Evolutionary conservation across 352 stramenopile genomes (phyloP).

Genomic region (Phytopythium oedochilum): DNA sequence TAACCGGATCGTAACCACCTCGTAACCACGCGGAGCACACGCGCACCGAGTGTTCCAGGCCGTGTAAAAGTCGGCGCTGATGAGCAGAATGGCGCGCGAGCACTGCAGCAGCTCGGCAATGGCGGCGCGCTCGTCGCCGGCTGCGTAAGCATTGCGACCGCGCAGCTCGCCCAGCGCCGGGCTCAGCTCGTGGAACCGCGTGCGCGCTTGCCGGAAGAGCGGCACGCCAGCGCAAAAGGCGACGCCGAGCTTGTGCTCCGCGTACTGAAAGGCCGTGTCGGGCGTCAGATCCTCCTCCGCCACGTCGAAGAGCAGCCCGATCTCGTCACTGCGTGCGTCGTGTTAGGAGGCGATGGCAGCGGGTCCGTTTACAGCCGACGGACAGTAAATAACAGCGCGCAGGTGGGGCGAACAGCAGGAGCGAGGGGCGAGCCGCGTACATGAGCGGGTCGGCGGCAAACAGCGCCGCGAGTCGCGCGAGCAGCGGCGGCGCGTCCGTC

Average conservation of each 20-base stretch:
- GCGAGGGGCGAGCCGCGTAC: slow-evolving; percentile 15
- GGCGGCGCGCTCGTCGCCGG: slow-evolving; percentile 1
- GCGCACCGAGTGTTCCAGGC: slow-evolving; percentile 75
- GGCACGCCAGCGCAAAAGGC: slow-evolving; percentile 40
- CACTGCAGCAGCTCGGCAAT: slow-evolving; percentile 35
- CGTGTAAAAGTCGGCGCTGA: slow-evolving; percentile 83
- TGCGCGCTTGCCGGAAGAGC: slow-evolving; percentile 52
- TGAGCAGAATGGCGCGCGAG: slow-evolving; percentile 62
- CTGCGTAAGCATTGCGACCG: not conserved
- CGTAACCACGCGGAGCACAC: not conserved
- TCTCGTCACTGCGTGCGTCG: slow-evolving; percentile 48
- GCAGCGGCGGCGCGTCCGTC: slow-evolving; percentile 19
- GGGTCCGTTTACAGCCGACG: slow-evolving; percentile 1
- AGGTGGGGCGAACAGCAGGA: not conserved
- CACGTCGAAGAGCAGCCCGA: slow-evolving; percentile 61
- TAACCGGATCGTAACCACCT: not conserved
- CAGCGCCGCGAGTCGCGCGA: slow-evolving; percentile 31
- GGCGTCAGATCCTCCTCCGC: slow-evolving; percentile 35
- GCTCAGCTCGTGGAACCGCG: slow-evolving; percentile 48
- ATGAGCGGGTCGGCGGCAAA: slow-evolving; percentile 68
- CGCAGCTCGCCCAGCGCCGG: slow-evolving; percentile 9
- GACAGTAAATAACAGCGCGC: not conserved
- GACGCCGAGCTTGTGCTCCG: slow-evolving; percentile 77
- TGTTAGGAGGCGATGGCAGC: not conserved
- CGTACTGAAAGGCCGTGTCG: slow-evolving; percentile 59